A percentile compares a stretch with the other conserved stretches of the same genome.
Evolutionary conservation across 352 stramenopile genomes (phyloP).

Genomic region (Pythium phragmitis): DNA sequence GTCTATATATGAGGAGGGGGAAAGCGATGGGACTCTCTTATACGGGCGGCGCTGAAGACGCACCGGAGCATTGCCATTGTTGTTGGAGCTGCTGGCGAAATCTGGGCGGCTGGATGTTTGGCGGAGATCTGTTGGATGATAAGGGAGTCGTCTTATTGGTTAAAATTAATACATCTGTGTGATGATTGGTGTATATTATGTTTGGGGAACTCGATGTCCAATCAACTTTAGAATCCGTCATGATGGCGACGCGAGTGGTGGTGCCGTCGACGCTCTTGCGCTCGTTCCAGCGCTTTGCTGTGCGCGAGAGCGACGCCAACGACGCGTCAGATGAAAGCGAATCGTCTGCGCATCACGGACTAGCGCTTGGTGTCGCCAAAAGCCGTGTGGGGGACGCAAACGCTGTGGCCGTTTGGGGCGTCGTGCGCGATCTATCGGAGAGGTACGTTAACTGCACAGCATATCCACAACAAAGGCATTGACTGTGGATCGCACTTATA

Average conservation of each 20-base stretch:
- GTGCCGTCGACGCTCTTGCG: slow-evolving; percentile 37
- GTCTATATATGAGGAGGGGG: too few species aligned
- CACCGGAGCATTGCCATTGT: slow-evolving; percentile 28
- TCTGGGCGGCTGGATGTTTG: slow-evolving; percentile 14
- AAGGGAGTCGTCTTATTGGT: too few species aligned
- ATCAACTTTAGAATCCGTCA: too few species aligned
- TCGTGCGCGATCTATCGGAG: slow-evolving; percentile 6
- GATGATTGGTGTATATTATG: slow-evolving; percentile 32
- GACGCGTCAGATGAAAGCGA: not conserved
- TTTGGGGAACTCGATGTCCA: not conserved
- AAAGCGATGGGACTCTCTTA: too few species aligned
- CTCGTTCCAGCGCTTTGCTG: slow-evolving; percentile 36
- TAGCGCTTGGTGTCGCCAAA: slow-evolving; percentile 28
- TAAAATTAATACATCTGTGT: not conserved
- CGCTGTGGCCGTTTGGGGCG: slow-evolving; percentile 19
- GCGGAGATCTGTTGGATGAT: slow-evolving; percentile 14
- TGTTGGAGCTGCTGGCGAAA: slow-evolving; percentile 25
- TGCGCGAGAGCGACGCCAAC: slow-evolving; percentile 11
- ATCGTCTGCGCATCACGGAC: slow-evolving; percentile 9
- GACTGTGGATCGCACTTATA: not conserved
- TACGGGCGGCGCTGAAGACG: not conserved
- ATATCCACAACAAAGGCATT: too few species aligned
- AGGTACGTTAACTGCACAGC: not conserved
- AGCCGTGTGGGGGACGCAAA: not conserved
- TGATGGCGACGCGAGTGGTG: slow-evolving; percentile 8